These are phyloP conservation scores for Actinomortierella ambigua DNA, from an alignment of 371 early-diverging fungal genomes.

Conservation along the genomic window DNA sequence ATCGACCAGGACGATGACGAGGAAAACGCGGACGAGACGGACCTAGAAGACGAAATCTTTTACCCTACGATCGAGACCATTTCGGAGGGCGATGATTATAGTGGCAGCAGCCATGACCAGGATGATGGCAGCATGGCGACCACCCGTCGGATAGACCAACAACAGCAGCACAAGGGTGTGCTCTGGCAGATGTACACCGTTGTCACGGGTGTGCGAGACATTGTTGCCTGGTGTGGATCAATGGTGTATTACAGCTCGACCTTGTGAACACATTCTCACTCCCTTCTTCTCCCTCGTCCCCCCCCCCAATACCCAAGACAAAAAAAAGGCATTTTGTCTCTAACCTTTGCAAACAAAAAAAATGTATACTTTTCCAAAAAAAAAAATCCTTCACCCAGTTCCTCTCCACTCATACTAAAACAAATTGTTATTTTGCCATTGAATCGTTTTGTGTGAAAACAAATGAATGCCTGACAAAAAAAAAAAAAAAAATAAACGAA, in stretches of 20 bases:
- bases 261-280: slow-evolving; percentile 7
- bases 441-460: too few species aligned
- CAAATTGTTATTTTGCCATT: too few species aligned
- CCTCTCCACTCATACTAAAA: background rate
- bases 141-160: slow-evolving; percentile 10
- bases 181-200: slow-evolving; percentile 44
- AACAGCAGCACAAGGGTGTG: slow-evolving; percentile 11
- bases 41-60: background rate
- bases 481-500: too few species aligned
- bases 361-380: slow-evolving; percentile 1
- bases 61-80: slow-evolving; percentile 9
- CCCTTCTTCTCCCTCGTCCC: background rate
- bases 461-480: too few species aligned
- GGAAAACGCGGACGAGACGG: background rate
- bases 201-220: slow-evolving; percentile 33
- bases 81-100: slow-evolving; percentile 9
- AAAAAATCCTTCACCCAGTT: background rate
- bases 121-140: slow-evolving; percentile 18
- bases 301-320: background rate
- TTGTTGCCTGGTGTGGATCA: slow-evolving; percentile 44
- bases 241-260: slow-evolving; percentile 47
- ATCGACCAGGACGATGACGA: slow-evolving; percentile 8
- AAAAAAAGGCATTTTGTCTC: background rate
- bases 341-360: background rate
- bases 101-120: slow-evolving; percentile 10